Conservation (phyloP, 1,139 yeast species). For the Saccharomycopsis hybrid region DNA sequence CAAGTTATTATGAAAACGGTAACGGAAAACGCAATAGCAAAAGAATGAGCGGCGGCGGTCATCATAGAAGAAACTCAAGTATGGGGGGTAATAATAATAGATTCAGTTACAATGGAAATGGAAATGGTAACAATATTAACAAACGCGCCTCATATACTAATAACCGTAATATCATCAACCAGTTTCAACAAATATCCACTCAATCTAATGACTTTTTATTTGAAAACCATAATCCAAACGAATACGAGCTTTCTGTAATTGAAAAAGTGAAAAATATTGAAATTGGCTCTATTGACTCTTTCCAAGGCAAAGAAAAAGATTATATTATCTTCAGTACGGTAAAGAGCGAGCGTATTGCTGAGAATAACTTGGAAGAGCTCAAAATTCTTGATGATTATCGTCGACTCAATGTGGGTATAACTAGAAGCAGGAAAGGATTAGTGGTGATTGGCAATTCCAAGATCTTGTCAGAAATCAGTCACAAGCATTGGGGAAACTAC, state of each 20-base stretch:
- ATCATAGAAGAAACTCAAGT: background rate
- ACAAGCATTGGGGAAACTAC: slow-evolving; percentile 19
- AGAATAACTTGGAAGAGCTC: slow-evolving; percentile 13
- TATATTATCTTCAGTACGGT: slow-evolving; percentile 19
- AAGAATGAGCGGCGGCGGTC: background rate
- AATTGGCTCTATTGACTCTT: slow-evolving; percentile 19
- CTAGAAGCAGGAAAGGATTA: slow-evolving; percentile 13
- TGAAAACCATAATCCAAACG: slow-evolving; percentile 20
- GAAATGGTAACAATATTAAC: too few relatives aligned
- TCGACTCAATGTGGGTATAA: slow-evolving; percentile 12
- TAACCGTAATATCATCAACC: background rate
- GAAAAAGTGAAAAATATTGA: slow-evolving; percentile 15
- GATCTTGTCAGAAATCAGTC: background rate
- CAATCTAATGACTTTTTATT: slow-evolving; percentile 16
- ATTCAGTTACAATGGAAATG: background rate
- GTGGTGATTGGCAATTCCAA: slow-evolving; percentile 17
- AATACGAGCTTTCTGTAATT: slow-evolving; percentile 14
- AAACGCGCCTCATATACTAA: too few relatives aligned
- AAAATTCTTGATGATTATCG: slow-evolving; percentile 14
- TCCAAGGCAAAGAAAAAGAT: slow-evolving; percentile 19
- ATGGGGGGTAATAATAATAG: background rate
- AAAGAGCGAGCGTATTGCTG: slow-evolving; percentile 3
- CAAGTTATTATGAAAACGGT: slow-evolving; percentile 1
- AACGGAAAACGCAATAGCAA: slow-evolving; percentile 2
- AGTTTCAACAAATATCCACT: slow-evolving; percentile 6